Evolutionary conservation across 352 stramenopile species (phyloP), one percentile per base, ranked within the genome.

Genomic region (Phytopythium montanum): DNA sequence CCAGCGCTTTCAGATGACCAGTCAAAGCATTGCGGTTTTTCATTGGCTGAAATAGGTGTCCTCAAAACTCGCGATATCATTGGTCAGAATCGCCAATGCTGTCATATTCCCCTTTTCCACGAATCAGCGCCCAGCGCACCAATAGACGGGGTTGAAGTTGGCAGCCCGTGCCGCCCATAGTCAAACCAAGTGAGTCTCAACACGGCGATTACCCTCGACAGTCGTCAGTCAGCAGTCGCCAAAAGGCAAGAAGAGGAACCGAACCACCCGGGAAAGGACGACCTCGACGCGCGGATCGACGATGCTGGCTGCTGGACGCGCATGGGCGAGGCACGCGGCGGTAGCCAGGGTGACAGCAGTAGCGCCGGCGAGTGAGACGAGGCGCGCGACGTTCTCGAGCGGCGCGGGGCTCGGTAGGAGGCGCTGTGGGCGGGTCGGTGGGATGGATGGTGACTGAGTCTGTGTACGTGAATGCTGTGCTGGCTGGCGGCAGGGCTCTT

Each of bases 401-500:
- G 13, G 19, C 29, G 29, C 49, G 49, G 49, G 23, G 45, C 25
- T 52, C 16, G 45, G 45, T 52, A 9, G 5, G 45, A 52, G 8
- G 25, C 8, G 9, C 1, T 7, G 21, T 18, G n/a, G 3, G 18
- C 39, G 14, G n/a, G 41, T 49, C 7, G 4, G 7, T 5, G 10
- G 42, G 13, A 23, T 5, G 13, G 3, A 18, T 18, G 14, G 21
- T 18, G 12, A 52, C 25, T 52, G 45, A 28, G 0, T 16, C 21
- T 5, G 31, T 13, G n/a, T 21, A 10, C 8, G 36, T 42, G 36
- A 12, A 38, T 12, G 33, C 3, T 38, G 8, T 26, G 8, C 10
- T 21, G 23, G 26, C 31, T 45, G 44, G 13, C 31, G 51, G 31
- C n/a, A 51, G 58, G 19, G 0, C n/a, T 51, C n/a, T 95, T 95